Percentiles rank a stretch among this genome's conserved stretches.
Conservation (phyloP, 768 basidiomycete genomes). For the Crepidotus variabilis region DNA sequence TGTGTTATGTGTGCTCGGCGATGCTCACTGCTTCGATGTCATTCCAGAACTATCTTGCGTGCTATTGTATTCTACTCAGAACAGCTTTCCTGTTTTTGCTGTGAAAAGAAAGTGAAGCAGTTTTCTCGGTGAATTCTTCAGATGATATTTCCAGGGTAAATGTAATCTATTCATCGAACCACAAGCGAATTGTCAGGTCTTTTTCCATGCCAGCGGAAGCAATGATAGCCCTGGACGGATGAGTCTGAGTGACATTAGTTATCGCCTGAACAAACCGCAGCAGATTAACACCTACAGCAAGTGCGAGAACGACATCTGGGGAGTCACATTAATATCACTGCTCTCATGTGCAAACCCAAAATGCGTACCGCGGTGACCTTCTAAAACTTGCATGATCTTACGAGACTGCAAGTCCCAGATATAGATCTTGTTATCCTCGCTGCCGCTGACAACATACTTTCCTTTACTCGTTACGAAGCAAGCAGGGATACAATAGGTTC, state of each 20-base stretch:
- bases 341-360: not conserved
- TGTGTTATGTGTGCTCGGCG: not conserved
- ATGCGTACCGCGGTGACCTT: slow-evolving; percentile 73
- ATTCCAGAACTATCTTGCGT: slow-evolving; percentile 6
- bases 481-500: slow-evolving; percentile 76
- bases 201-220: slow-evolving; percentile 91
- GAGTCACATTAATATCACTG: not conserved
- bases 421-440: slow-evolving; percentile 85
- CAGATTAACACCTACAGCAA: slow-evolving; percentile 51
- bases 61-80: not conserved
- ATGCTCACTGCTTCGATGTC: not conserved
- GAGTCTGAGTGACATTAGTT: slow-evolving; percentile 45
- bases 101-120: no score
- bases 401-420: slow-evolving; percentile 89
- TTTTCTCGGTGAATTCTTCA: no score
- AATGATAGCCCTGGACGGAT: slow-evolving; percentile 71
- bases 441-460: slow-evolving; percentile 80
- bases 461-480: slow-evolving; percentile 59
- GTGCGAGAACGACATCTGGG: slow-evolving; percentile 65
- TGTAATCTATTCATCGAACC: slow-evolving; percentile 48
- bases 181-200: slow-evolving; percentile 79
- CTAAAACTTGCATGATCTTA: slow-evolving; percentile 67
- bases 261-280: no score
- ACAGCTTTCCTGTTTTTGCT: no score
- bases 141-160: not conserved